Evolutionary conservation across 2,329 filamentous ascomycete species (phyloP).

Genomic region (Aspergillus quadrilineatus): DNA sequence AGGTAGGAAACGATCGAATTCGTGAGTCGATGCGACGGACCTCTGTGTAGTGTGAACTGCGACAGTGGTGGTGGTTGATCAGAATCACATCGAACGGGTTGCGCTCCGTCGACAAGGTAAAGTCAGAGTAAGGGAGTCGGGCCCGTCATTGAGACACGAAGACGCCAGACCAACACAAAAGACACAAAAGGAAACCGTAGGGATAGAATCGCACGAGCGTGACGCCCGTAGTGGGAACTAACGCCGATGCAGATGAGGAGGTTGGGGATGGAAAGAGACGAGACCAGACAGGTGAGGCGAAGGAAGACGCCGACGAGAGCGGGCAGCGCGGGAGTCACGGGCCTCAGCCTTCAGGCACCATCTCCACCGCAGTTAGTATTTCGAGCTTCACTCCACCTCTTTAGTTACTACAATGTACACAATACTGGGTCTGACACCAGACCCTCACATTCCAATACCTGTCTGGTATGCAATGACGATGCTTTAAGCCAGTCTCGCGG

Average conservation of each 20-base stretch:
- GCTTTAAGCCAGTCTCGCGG: no score
- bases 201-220: conserved; percentile 22
- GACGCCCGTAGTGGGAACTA: conserved; percentile 19
- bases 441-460: no score
- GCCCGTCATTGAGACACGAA: conserved; percentile 24
- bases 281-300: conserved; percentile 13
- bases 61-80: conserved; percentile 10
- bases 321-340: conserved; percentile 3
- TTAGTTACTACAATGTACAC: not conserved
- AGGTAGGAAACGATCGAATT: conserved; percentile 21
- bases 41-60: conserved; percentile 12
- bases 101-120: conserved; percentile 19
- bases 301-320: conserved; percentile 15
- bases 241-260: conserved; percentile 9
- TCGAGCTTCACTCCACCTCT: not conserved
- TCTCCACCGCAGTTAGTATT: not conserved
- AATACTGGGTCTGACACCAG: not conserved
- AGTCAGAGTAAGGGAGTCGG: conserved; percentile 16
- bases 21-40: conserved; percentile 22
- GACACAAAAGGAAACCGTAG: conserved; percentile 21
- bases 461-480: no score
- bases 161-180: conserved; percentile 31
- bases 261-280: conserved; percentile 12
- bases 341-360: conserved; percentile 15
- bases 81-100: conserved; percentile 22